phyloP scores from a whole-genome alignment of 2,329 filamentous ascomycete genomes.

The Thermomyces lanuginosus region DNA sequence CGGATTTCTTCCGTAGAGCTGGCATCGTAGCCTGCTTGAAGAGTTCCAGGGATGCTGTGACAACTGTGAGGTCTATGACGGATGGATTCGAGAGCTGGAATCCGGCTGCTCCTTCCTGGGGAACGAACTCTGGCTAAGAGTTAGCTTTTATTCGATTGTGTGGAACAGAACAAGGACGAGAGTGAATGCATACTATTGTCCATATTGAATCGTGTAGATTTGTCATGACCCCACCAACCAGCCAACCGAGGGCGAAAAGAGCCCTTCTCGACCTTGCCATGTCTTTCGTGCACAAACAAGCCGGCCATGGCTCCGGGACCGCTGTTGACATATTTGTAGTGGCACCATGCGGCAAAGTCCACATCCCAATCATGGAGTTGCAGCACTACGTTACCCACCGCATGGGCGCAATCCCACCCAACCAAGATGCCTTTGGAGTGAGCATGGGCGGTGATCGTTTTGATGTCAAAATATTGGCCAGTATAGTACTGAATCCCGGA shows the following conservation, averaged over 20 bases:
- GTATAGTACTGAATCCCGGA: conserved; percentile 88
- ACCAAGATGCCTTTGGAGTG: conserved; percentile 54
- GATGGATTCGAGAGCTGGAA: conserved; percentile 78
- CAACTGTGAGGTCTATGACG: conserved; percentile 59
- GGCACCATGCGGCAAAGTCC: conserved; percentile 86
- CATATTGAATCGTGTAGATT: conserved; percentile 65
- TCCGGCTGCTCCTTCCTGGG: conserved; percentile 60
- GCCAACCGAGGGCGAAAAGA: conserved; percentile 50
- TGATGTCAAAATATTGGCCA: conserved; percentile 73
- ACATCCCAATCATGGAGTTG: conserved; percentile 75
- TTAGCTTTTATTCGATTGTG: neutral
- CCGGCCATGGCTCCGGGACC: conserved; percentile 70
- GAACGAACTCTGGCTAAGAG: conserved; percentile 42
- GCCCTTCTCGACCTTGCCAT: conserved; percentile 37
- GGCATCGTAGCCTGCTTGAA: conserved; percentile 57
- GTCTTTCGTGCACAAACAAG: conserved; percentile 61
- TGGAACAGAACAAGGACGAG: neutral
- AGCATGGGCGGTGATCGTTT: conserved; percentile 61
- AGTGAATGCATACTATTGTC: conserved; percentile 39
- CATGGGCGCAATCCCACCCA: conserved; percentile 81
- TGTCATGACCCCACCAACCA: conserved; percentile 81
- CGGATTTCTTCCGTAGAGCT: conserved; percentile 51
- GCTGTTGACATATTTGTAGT: conserved; percentile 84
- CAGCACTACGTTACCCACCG: conserved; percentile 67
- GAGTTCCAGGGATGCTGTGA: conserved; percentile 55